phyloP scores from a whole-genome alignment of 148 eudicot genomes.

The Rhododendron mucronatum region DNA sequence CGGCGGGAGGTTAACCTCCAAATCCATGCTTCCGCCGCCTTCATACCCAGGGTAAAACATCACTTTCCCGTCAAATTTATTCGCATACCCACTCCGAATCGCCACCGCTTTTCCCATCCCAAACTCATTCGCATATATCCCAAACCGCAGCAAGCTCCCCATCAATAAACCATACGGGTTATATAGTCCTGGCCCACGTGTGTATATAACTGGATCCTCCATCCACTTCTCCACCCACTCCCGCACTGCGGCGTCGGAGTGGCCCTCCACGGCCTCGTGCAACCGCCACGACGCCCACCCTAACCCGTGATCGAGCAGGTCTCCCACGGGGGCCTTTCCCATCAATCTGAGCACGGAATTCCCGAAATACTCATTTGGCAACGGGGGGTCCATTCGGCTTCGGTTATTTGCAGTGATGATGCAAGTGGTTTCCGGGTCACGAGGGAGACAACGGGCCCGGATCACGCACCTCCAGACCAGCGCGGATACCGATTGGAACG shows the following conservation, averaged over 20 bases:
- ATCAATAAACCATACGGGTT: constrained; percentile 17
- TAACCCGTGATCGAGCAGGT: neutral
- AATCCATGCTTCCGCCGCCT: constrained; percentile 24
- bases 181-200: neutral
- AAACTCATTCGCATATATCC: constrained; percentile 21
- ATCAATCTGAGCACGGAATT: constrained; percentile 10
- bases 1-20: constrained; percentile 23
- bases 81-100: constrained; percentile 20
- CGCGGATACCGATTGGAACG: constrained; percentile 24
- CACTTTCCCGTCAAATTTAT: constrained; percentile 29
- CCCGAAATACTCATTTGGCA: constrained; percentile 20
- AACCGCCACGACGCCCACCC: neutral
- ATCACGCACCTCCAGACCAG: constrained; percentile 24
- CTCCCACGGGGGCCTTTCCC: neutral
- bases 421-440: neutral
- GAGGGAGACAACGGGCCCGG: constrained; percentile 1
- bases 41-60: constrained; percentile 21
- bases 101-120: constrained; percentile 32
- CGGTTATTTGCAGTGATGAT: constrained; percentile 17
- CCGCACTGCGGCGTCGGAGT: neutral
- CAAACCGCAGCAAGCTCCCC: constrained; percentile 26
- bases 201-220: constrained; percentile 7
- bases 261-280: constrained; percentile 9
- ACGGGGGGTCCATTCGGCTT: constrained; percentile 18
- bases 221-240: constrained; percentile 15